phyloP scores from a whole-genome alignment of 2,329 filamentous ascomycete species.

The Fusarium nodosum region DNA sequence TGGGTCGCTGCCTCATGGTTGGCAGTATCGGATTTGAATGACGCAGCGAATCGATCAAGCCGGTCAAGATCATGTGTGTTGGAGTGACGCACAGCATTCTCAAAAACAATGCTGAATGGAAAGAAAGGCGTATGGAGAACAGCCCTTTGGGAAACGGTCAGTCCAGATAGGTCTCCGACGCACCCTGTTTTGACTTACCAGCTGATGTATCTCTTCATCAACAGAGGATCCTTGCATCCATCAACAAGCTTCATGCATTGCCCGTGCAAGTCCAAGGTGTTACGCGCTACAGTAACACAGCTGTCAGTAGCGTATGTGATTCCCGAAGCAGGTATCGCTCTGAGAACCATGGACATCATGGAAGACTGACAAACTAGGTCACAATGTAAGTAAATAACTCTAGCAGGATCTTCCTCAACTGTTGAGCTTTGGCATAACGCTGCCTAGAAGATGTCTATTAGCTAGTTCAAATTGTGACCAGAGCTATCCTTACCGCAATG shows the following conservation, averaged over 20 bases:
- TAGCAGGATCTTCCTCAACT: constrained; percentile 43
- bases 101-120: constrained; percentile 56
- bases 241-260: constrained; percentile 50
- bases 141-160: constrained; percentile 48
- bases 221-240: constrained; percentile 46
- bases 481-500: constrained; percentile 14
- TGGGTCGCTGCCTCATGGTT: constrained; percentile 47
- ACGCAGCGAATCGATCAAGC: constrained; percentile 52
- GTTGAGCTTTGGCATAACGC: neutral
- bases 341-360: constrained; percentile 53
- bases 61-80: constrained; percentile 24
- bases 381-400: constrained; percentile 50
- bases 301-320: constrained; percentile 31
- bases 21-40: constrained; percentile 43
- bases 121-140: constrained; percentile 56
- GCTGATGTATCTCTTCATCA: constrained; percentile 55
- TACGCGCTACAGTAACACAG: constrained; percentile 52
- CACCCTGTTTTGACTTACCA: constrained; percentile 45
- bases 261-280: constrained; percentile 54
- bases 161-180: neutral
- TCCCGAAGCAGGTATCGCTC: constrained; percentile 39
- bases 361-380: constrained; percentile 55
- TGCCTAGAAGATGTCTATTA: constrained; percentile 16
- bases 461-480: neutral
- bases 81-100: constrained; percentile 47